Conservation (phyloP, 78 protist genomes). For the Paratrimastix pyriformis region DNA sequence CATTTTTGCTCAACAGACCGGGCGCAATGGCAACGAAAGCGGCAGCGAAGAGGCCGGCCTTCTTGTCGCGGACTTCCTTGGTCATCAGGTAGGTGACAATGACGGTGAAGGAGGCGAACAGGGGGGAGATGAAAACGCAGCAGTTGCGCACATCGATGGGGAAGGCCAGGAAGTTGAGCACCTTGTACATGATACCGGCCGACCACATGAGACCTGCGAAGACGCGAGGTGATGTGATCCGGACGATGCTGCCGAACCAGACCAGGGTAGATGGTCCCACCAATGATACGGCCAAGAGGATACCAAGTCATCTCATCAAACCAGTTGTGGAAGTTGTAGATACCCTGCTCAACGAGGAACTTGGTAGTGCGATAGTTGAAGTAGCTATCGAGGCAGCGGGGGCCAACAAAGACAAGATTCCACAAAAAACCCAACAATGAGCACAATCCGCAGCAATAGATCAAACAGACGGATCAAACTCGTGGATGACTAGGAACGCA, state of each 20-base stretch:
- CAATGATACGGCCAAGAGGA: conserved; percentile 96
- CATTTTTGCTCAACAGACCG: conserved; percentile 29
- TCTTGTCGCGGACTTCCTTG: not conserved
- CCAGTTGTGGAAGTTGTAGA: conserved; percentile 85
- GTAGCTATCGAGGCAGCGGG: conserved; percentile 8
- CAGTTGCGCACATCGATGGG: conserved; percentile 75
- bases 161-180: conserved; percentile 51
- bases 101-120: conserved; percentile 72
- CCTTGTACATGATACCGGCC: conserved; percentile 65
- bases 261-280: conserved; percentile 94
- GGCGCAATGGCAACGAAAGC: conserved; percentile 80
- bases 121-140: conserved; percentile 88
- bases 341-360: conserved; percentile 77
- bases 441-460: not conserved
- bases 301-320: conserved; percentile 90
- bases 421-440: no score
- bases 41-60: conserved; percentile 81
- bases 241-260: not conserved
- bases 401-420: not conserved
- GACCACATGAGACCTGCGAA: conserved; percentile 77
- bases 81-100: conserved; percentile 50
- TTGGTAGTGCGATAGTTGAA: conserved; percentile 83
- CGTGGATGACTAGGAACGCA: conserved; percentile 36
- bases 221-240: not conserved
- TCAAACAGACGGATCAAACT: conserved; percentile 30